These are phyloP conservation scores for Xanthoconium separans DNA, from an alignment of 1,284 basidiomycete species.

Conservation along the genomic window DNA sequence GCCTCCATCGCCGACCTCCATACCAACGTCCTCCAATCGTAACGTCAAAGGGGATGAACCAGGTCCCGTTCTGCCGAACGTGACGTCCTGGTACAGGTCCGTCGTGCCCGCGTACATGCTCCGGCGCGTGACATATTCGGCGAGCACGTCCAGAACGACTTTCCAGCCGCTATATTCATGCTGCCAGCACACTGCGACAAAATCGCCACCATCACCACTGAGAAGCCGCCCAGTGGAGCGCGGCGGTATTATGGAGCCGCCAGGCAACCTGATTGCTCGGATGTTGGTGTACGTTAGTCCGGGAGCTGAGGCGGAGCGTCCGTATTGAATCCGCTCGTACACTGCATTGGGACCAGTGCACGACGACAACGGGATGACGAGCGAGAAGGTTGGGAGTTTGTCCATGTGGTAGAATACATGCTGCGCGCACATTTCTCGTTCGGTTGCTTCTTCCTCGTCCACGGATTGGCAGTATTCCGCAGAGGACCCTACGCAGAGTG, in stretches of 20 bases:
- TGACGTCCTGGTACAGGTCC: constrained; percentile 49
- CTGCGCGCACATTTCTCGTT: constrained; percentile 48
- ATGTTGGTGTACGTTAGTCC: constrained; percentile 65
- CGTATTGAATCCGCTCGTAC: constrained; percentile 64
- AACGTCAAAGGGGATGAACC: constrained; percentile 45
- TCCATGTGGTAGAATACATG: constrained; percentile 76
- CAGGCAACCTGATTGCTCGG: constrained; percentile 70
- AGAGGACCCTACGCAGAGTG: constrained; percentile 53
- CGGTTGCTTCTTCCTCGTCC: constrained; percentile 22
- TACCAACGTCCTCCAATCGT: constrained; percentile 64
- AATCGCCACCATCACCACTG: constrained; percentile 69
- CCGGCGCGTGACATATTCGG: constrained; percentile 65
- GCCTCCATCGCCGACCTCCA: constrained; percentile 56
- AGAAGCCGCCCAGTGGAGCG: constrained; percentile 71
- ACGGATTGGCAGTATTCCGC: constrained; percentile 41
- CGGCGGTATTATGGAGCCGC: constrained; percentile 66
- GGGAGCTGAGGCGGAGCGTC: constrained; percentile 46
- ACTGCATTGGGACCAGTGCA: constrained; percentile 64
- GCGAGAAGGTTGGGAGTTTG: constrained; percentile 72
- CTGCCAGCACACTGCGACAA: constrained; percentile 76
- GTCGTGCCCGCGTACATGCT: constrained; percentile 42
- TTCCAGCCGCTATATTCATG: constrained; percentile 83
- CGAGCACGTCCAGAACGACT: constrained; percentile 73
- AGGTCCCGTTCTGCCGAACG: constrained; percentile 44
- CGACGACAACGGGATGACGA: constrained; percentile 61